Percentiles rank a stretch among this genome's conserved stretches.
Conservation (phyloP, 2,329 filamentous ascomycete species). For the Beauveria caledonica region DNA sequence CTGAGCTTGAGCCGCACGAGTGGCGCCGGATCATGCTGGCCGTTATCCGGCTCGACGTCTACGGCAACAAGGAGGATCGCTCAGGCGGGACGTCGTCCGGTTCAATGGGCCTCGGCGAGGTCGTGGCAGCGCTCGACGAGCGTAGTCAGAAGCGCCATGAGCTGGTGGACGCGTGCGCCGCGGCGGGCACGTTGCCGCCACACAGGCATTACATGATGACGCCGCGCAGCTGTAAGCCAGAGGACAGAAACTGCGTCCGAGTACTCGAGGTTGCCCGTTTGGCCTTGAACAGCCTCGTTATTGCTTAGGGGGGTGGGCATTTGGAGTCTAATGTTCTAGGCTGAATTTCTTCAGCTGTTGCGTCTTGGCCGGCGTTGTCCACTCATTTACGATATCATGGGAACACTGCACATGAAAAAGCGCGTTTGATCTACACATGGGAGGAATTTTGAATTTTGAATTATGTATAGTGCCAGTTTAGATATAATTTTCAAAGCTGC, state of each 20-base stretch:
- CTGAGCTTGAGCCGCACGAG: slow-evolving; percentile 40
- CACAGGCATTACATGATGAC: slow-evolving; percentile 19
- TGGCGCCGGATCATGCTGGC: slow-evolving; percentile 48
- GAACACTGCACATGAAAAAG: not conserved
- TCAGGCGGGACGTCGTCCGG: slow-evolving; percentile 1
- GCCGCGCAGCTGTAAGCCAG: slow-evolving; percentile 20
- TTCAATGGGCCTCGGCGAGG: slow-evolving; percentile 42
- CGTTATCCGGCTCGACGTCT: slow-evolving; percentile 48
- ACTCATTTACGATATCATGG: not conserved
- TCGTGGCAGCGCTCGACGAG: slow-evolving; percentile 45
- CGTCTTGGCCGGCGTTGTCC: not conserved
- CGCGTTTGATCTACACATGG: not conserved
- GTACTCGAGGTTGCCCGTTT: slow-evolving; percentile 47
- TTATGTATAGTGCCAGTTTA: too few species aligned
- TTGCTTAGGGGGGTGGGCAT: slow-evolving; percentile 29
- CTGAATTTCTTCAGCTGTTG: not conserved
- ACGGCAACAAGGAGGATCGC: slow-evolving; percentile 34
- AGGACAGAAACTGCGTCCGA: slow-evolving; percentile 36
- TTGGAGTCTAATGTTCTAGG: not conserved
- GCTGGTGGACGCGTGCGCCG: slow-evolving; percentile 37
- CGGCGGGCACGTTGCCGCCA: slow-evolving; percentile 26
- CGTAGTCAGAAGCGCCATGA: slow-evolving; percentile 41
- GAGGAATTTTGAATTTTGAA: not conserved
- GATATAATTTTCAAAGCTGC: too few species aligned
- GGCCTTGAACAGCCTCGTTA: slow-evolving; percentile 46